Conservation (phyloP, 179 eudicot genomes). For the Pouteria campechiana region DNA sequence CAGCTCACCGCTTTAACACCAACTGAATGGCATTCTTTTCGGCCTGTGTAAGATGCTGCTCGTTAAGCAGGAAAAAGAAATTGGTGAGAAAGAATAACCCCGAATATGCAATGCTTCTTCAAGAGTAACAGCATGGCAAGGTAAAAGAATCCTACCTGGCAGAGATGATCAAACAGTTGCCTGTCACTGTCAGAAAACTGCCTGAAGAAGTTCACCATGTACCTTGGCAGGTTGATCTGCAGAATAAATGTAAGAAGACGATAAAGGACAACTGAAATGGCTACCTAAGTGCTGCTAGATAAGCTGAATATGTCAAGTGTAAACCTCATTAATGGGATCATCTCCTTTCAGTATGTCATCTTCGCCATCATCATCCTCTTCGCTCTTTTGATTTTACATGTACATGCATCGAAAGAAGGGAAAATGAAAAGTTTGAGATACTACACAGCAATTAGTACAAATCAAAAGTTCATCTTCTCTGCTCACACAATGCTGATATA, state of each 20-base stretch:
- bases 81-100: not conserved
- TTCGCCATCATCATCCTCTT: conserved; percentile 54
- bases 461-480: too few relatives aligned
- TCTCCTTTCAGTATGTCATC: conserved; percentile 55
- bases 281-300: not conserved
- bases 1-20: conserved; percentile 20
- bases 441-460: too few relatives aligned
- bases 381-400: conserved; percentile 26
- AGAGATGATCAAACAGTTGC: conserved; percentile 57
- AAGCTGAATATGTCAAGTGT: not conserved
- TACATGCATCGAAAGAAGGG: not conserved
- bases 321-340: conserved; percentile 91
- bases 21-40: conserved; percentile 27
- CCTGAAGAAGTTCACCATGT: conserved; percentile 50
- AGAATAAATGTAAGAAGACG: not conserved
- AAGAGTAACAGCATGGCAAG: not conserved
- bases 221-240: conserved; percentile 81
- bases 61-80: not conserved
- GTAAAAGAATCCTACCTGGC: conserved; percentile 53
- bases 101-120: not conserved
- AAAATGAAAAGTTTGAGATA: not conserved
- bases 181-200: conserved; percentile 58
- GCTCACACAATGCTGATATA: too few relatives aligned
- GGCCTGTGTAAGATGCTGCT: conserved; percentile 37
- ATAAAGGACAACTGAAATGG: not conserved